Evolutionary conservation across 1,139 yeast genomes (phyloP), one percentile per base, ranked within the genome.

Genomic region (Kodamaea derodonti): DNA sequence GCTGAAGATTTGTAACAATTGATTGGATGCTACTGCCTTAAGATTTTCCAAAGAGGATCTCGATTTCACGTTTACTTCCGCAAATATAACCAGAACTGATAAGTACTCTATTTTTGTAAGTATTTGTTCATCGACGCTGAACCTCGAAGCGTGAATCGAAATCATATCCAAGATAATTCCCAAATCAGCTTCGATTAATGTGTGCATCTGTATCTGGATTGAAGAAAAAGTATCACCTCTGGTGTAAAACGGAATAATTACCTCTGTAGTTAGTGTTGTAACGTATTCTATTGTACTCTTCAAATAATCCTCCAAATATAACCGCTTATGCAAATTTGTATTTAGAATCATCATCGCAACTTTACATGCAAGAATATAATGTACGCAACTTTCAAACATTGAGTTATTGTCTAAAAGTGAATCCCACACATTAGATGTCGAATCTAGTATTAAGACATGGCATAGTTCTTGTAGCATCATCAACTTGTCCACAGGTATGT

Each of bases 41-140:
- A 72, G 41, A 5, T 50, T 52, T 20, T 68, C 74, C 15, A 56
- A 13, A 59, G 46, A 13, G 5, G 33, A 38, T 24, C 45, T 51
- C 2, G 53, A 60, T 31, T 56, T 59, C 2, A 48, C 35, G 14
- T 47, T 48, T 32, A 35, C 35, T 3, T 54, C 55, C 4, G 49
- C 40, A 41, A 70, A 76, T 1, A 78, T 53, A 2, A 67, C 45
- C 33, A 54, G 54, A 5, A 67, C 48, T 3, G 72, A 51, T 28
- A 74, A 47, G 43, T 73, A 78, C 41, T 78, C 84, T 20, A 78
- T 48, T 35, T 68, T 67, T 0, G 82, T 75, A 17, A 77, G 46
- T 1, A 66, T 45, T 2, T 59, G 62, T 34, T 78, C 84, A 31
- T 70, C 73, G 6, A 70, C 41, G 4, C 56, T 54, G 37, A 49